phyloP scores from a whole-genome alignment of 2,329 filamentous ascomycete species.

The Fusarium metavorans region DNA sequence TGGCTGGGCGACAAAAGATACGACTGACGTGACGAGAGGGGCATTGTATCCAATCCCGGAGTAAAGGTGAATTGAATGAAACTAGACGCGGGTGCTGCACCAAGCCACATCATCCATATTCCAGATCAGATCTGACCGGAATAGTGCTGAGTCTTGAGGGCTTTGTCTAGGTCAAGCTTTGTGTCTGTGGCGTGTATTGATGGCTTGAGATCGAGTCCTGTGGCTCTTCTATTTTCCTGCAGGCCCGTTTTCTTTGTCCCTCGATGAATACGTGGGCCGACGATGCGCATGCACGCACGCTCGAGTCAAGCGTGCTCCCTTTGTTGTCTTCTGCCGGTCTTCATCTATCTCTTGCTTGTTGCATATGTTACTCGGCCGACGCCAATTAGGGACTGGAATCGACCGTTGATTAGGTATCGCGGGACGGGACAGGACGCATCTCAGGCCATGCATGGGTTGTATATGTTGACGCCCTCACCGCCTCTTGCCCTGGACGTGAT shows the following conservation, averaged over 20 bases:
- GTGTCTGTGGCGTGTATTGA: slow-evolving; percentile 23
- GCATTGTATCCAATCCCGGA: slow-evolving; percentile 25
- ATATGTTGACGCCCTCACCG: slow-evolving; percentile 42
- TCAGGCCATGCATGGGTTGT: slow-evolving; percentile 30
- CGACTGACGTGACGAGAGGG: slow-evolving; percentile 20
- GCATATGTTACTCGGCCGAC: slow-evolving; percentile 44
- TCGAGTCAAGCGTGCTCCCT: not conserved
- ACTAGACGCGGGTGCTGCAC: slow-evolving; percentile 10
- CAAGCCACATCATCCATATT: slow-evolving; percentile 25
- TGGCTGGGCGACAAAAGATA: slow-evolving; percentile 20
- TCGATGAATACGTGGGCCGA: not conserved
- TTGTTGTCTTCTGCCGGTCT: slow-evolving; percentile 17
- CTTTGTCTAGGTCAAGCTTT: not conserved
- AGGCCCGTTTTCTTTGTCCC: slow-evolving; percentile 22
- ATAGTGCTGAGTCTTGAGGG: slow-evolving; percentile 15
- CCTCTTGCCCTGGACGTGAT: slow-evolving; percentile 41
- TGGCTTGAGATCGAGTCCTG: slow-evolving; percentile 18
- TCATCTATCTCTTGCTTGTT: slow-evolving; percentile 21
- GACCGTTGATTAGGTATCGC: slow-evolving; percentile 27
- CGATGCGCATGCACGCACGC: not conserved
- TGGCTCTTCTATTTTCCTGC: not conserved
- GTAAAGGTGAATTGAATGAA: slow-evolving; percentile 15
- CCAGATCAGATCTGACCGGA: slow-evolving; percentile 12
- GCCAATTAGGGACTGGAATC: slow-evolving; percentile 18
- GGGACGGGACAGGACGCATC: slow-evolving; percentile 37